Evolutionary conservation across 2,329 filamentous ascomycete species (phyloP).

Genomic region (Cladosporium sp.): DNA sequence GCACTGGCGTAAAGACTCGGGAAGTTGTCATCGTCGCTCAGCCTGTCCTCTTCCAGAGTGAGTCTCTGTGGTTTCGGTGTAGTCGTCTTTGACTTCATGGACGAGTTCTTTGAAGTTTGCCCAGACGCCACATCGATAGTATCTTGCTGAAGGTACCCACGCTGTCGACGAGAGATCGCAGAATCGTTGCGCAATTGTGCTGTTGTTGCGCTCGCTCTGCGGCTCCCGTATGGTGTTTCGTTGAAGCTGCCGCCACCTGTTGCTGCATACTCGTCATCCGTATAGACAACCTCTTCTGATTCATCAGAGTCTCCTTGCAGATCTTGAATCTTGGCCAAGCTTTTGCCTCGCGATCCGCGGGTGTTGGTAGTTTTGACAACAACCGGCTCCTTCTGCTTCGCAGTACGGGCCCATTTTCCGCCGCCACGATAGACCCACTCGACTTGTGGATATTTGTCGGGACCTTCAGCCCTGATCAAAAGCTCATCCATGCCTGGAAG

Average conservation of each 20-base stretch:
- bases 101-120: conserved; percentile 14
- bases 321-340: not conserved
- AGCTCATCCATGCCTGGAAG: conserved; percentile 28
- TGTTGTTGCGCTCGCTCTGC: not conserved
- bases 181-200: not conserved
- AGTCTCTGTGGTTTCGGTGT: conserved; percentile 38
- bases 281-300: conserved; percentile 1
- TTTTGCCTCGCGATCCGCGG: conserved; percentile 5
- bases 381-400: conserved; percentile 25
- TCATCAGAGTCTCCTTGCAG: conserved; percentile 6
- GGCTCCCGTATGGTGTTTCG: conserved; percentile 1
- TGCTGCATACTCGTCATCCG: conserved; percentile 13
- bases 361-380: not conserved
- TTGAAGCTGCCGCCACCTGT: conserved; percentile 5
- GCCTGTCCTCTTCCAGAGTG: conserved; percentile 35
- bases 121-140: conserved; percentile 1
- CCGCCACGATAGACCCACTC: conserved; percentile 38
- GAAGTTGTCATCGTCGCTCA: conserved; percentile 36
- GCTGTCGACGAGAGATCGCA: conserved; percentile 1
- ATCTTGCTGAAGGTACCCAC: not conserved
- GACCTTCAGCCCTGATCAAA: conserved; percentile 34
- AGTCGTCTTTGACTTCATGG: conserved; percentile 30
- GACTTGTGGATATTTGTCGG: conserved; percentile 35
- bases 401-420: conserved; percentile 36
- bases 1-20: conserved; percentile 32